Conservation (phyloP, 2,329 filamentous ascomycete genomes). For the Arachnomyces sp. region DNA sequence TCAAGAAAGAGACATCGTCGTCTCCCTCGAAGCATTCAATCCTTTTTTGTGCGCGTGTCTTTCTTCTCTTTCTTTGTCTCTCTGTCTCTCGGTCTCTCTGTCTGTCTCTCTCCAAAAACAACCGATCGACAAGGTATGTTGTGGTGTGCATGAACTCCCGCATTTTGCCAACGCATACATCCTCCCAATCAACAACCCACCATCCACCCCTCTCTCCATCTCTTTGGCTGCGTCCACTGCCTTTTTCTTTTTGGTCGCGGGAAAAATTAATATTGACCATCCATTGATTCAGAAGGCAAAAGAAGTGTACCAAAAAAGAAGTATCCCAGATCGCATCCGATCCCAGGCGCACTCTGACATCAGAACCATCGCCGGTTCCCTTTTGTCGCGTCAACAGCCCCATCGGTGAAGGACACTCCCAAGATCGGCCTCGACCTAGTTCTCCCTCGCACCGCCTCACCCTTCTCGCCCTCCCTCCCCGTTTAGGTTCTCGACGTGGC, state of each 20-base stretch:
- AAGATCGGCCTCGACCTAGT: neutral
- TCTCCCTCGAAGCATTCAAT: too few species aligned
- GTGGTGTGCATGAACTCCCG: slow-evolving; percentile 3
- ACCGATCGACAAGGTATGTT: too few species aligned
- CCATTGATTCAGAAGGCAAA: neutral
- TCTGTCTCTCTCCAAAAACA: too few species aligned
- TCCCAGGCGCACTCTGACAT: slow-evolving; percentile 11
- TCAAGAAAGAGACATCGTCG: too few species aligned
- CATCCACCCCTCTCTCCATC: neutral
- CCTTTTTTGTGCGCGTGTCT: too few species aligned
- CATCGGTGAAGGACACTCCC: neutral
- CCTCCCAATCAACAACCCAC: slow-evolving; percentile 4
- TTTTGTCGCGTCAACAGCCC: neutral
- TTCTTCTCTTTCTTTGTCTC: too few species aligned
- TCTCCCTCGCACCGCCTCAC: neutral
- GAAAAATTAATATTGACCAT: too few species aligned
- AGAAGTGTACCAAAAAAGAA: slow-evolving; percentile 1
- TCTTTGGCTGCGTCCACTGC: slow-evolving; percentile 3
- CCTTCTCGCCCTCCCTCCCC: neutral
- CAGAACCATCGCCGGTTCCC: slow-evolving; percentile 1
- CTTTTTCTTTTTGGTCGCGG: slow-evolving; percentile 2
- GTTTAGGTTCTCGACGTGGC: neutral
- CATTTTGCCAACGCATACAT: slow-evolving; percentile 13
- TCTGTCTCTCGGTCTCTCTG: too few species aligned
- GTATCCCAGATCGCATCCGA: slow-evolving; percentile 12